Percentiles rank a stretch among this genome's conserved stretches.
Evolutionary conservation across 225 moss, liverwort and hornwort genomes (phyloP).

Genomic region (Climacium dendroides): DNA sequence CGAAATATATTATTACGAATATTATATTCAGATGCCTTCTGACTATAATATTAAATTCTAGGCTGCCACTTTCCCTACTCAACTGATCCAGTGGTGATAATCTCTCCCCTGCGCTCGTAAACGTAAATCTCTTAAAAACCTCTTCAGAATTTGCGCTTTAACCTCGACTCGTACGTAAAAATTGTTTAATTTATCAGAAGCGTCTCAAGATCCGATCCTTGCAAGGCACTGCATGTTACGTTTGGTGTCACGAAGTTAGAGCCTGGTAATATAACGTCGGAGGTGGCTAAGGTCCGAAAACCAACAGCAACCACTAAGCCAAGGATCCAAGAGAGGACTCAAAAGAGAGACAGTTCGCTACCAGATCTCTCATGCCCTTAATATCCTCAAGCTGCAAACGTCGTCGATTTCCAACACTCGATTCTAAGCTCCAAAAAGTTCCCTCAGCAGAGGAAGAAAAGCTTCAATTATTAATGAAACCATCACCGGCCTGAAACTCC

Average conservation of each 20-base stretch:
- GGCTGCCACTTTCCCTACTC: not conserved
- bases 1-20: not conserved
- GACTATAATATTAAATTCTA: not conserved
- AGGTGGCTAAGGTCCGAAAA: not conserved
- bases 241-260: not conserved
- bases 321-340: not conserved
- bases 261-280: not conserved
- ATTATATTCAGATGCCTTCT: not conserved
- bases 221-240: not conserved
- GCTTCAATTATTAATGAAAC: not conserved
- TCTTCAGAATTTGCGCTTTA: not conserved
- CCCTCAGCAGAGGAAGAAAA: not conserved
- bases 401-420: not conserved
- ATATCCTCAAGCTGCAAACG: not conserved
- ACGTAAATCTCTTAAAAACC: not conserved
- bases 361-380: constrained; percentile 19
- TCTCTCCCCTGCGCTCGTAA: not conserved
- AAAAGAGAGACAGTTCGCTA: not conserved
- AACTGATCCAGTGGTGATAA: not conserved
- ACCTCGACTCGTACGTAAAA: not conserved
- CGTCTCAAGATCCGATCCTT: not conserved
- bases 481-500: not conserved
- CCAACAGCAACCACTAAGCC: not conserved
- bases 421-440: not conserved
- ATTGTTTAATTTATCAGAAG: not conserved